Base-by-base conservation (phyloP, 805 yeast genomes). In the Candida tibetensis region DNA sequence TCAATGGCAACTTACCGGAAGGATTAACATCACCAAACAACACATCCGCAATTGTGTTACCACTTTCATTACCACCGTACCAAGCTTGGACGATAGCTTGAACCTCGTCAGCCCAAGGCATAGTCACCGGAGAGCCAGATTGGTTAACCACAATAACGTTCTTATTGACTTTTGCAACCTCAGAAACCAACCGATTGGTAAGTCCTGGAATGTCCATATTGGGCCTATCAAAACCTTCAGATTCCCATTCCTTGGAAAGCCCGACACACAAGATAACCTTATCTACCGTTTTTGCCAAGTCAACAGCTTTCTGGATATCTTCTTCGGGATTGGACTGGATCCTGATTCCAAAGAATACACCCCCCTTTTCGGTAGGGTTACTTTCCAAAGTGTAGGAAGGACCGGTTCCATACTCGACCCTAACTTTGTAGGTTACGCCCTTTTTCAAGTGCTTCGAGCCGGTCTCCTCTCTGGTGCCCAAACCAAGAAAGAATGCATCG, bases 21-120 rank as follows among this genome's bases (percentile, higher is more conserved):
- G 86, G 86, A 51, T 76, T 77, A 34, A 57, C 68, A 47, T 78
- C 82, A 21, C 84, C 85, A 47, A 68, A 78, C 31, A 79, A 44
- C 10, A 76, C 77, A 56, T 79, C 82, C 3, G 82, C 82, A 52
- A 79, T 64, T 12, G 77, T 73, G 47, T 74, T 77, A 41, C 84
- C 83, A 29, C 65, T 53, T 47, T 79, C 83, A 42, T 67, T 68
- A 39, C 84, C 85, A 45, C 77, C 77, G 50, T 69, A 77, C 71
- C 79, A 76, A 8, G 78, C 77, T 33, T 76, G 79, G 4, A 77
- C 55, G 13, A 76, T 37, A 2, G 71, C 71, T 28, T 64, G 63
- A 16, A 66, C 74, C 26, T 66, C 51, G 30, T 41, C 40, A 15
- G 28, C 37, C 80, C 81, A 77, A 18, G 82, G 82, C 63, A 79